Conservation (phyloP, 345 rosid species). For the Populus simonii region DNA sequence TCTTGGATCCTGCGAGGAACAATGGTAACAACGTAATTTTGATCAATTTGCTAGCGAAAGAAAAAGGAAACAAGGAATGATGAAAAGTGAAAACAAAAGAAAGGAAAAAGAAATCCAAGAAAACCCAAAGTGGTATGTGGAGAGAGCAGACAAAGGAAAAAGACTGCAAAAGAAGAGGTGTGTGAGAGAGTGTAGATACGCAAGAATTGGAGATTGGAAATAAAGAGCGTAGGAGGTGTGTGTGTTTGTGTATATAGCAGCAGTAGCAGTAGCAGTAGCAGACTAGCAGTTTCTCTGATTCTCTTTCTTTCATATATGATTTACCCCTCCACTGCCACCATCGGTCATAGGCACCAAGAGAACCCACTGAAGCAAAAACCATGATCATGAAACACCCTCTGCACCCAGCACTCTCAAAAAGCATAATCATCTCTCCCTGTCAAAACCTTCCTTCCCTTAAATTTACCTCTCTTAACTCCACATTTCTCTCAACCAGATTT, state of each 20-base stretch:
- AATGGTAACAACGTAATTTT: conserved; percentile 15
- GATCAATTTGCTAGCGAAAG: conserved; percentile 29
- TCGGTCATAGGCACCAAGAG: conserved; percentile 1
- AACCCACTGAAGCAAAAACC: conserved; percentile 33
- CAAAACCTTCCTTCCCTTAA: conserved; percentile 48
- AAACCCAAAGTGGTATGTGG: conserved; percentile 19
- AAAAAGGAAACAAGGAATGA: conserved; percentile 50
- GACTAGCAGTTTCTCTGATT: not conserved
- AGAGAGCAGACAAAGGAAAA: not conserved
- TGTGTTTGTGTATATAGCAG: too few relatives aligned
- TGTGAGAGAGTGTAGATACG: not conserved
- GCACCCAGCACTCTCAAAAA: conserved; percentile 53
- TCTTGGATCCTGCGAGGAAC: conserved; percentile 66
- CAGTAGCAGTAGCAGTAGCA: not conserved
- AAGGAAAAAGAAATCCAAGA: conserved; percentile 40
- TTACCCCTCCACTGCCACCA: conserved; percentile 18
- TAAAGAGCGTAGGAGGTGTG: not conserved
- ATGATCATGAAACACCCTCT: conserved; percentile 61
- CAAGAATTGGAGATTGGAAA: not conserved
- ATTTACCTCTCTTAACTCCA: conserved; percentile 38
- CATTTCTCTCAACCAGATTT: conserved; percentile 26
- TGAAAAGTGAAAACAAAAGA: conserved; percentile 42
- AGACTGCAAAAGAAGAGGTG: not conserved
- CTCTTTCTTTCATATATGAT: not conserved
- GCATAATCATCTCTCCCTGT: conserved; percentile 33